Evolutionary conservation across 192 early-diverging fungal genomes (phyloP), one percentile per base, ranked within the genome.

Genomic region (Podila minutissima): DNA sequence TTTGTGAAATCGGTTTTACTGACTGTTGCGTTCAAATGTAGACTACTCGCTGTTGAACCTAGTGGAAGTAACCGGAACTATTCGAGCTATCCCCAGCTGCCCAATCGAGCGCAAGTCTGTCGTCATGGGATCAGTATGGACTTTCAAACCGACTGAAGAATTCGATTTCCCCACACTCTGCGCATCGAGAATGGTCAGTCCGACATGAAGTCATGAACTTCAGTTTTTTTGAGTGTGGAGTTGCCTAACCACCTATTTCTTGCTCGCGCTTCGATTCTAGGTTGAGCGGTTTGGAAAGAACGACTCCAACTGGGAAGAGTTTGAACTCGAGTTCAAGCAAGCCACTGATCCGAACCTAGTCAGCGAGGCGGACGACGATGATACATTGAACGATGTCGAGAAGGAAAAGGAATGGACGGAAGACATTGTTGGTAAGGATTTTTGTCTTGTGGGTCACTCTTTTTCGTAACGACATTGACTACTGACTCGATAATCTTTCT

Each of bases 71-170:
- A 60, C 38, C 17, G 67, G 71, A 12, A 85, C 58, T 2, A 31
- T 82, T 46, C 84, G 93, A 20, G 88, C 84, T 17, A 91, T 95
- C 17, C 95, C 95, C 29, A 72, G 71, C 24, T 92, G 90, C 59
- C 94, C 94, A 0, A 94, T 96, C 26, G 91, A 91, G 59, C 88
- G 94, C 50, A 92, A 94, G 35, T 91, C 92, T 78, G 92, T 96
- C 9, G 94, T 95, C 1, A 96, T 97, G 94, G 96, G 95, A 24
- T 96, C 94, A 6, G 93, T 94, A 2, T 97, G 95, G 95, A 90
- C 92, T 0, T 96, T 97, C 73, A 88, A 86, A 51, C 90, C 91
- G 3, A 91, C 91, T 31, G 69, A 72, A 20, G 83, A 85, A 20
- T 84, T 89, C 70, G 51, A 82, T 3, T 93, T 96, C 71, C 86